Percentiles rank a stretch among this genome's conserved stretches.
Evolutionary conservation across 352 stramenopile species (phyloP).

Genomic region (Stramenopiles sp.): DNA sequence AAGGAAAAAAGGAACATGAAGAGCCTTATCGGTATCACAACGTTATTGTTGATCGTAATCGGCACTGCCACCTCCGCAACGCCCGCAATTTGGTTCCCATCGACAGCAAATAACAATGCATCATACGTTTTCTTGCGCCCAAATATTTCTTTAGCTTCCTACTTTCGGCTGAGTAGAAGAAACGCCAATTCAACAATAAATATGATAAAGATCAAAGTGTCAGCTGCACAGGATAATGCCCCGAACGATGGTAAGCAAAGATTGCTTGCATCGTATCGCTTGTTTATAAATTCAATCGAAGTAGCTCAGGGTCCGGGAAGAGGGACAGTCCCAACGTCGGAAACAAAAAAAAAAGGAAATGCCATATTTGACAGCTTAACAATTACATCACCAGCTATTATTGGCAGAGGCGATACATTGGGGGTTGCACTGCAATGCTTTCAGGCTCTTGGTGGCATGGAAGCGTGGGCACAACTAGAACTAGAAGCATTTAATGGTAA

Average conservation of each 20-base stretch:
- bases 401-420: neutral
- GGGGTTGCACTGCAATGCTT: neutral
- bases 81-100: neutral
- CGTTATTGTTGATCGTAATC: too few species aligned
- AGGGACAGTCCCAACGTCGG: neutral
- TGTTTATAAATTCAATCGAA: neutral
- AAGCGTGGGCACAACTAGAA: neutral
- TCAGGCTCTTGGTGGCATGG: neutral
- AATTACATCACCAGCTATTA: neutral
- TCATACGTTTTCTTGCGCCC: neutral
- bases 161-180: neutral
- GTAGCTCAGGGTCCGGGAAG: neutral
- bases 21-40: too few species aligned
- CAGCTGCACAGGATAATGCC: neutral
- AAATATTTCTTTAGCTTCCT: neutral
- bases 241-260: neutral
- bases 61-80: neutral
- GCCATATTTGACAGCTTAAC: neutral
- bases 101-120: neutral
- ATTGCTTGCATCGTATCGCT: neutral
- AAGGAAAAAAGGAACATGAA: too few species aligned
- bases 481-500: neutral
- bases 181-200: neutral
- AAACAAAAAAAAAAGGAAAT: neutral
- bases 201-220: neutral